Conservation (phyloP, 1,284 basidiomycete species). For the Ganoderma lingzhi region DNA sequence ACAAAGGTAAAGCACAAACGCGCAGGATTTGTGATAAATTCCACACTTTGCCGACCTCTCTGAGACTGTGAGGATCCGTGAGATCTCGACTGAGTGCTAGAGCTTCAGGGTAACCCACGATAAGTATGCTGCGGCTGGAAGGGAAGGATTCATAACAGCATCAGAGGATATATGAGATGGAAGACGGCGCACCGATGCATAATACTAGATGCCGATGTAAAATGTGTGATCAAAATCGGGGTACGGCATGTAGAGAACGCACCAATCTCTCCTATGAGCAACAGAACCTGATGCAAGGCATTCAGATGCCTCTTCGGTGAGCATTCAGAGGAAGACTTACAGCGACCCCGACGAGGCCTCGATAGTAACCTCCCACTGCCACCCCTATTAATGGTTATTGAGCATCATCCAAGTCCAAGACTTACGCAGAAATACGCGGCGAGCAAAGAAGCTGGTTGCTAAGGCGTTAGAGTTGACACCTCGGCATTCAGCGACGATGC, state of each 20-base stretch:
- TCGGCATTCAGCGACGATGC: neutral
- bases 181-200: neutral
- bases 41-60: neutral
- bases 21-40: neutral
- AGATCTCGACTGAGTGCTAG: neutral
- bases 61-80: constrained; percentile 2
- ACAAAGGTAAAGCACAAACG: neutral
- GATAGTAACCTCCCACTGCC: neutral
- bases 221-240: neutral
- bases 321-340: neutral
- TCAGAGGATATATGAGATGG: neutral
- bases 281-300: neutral
- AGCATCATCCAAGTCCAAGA: neutral
- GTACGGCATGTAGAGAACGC: neutral
- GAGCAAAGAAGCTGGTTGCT: neutral
- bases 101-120: neutral
- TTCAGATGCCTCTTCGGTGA: neutral
- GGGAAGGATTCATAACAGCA: neutral
- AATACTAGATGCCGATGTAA: neutral
- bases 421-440: constrained; percentile 2
- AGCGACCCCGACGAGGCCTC: neutral
- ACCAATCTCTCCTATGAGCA: constrained; percentile 4
- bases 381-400: neutral
- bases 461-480: neutral
- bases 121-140: neutral